Conservation (phyloP, 2,329 filamentous ascomycete genomes). For the Nothophoma quercina region DNA sequence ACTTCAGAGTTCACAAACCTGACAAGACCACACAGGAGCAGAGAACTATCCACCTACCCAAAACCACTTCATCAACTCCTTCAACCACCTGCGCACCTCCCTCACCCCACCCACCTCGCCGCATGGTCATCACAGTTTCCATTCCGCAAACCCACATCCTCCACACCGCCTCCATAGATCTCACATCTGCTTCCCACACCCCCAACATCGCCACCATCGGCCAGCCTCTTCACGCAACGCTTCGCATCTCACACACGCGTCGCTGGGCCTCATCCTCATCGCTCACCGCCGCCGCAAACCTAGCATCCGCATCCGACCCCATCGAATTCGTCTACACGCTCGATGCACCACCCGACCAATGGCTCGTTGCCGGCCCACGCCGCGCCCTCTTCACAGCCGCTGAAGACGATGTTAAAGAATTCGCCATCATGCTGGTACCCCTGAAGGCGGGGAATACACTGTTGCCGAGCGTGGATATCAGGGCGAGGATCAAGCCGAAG, state of each 20-base stretch:
- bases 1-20: slow-evolving; percentile 14
- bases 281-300: slow-evolving; percentile 37
- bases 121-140: slow-evolving; percentile 88
- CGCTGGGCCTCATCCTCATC: slow-evolving; percentile 55
- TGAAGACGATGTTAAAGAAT: slow-evolving; percentile 57
- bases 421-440: slow-evolving; percentile 80
- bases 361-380: slow-evolving; percentile 84
- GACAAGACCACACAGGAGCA: slow-evolving; percentile 32
- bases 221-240: slow-evolving; percentile 68
- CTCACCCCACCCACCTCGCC: slow-evolving; percentile 57
- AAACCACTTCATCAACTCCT: slow-evolving; percentile 6
- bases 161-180: slow-evolving; percentile 75
- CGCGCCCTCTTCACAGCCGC: slow-evolving; percentile 75
- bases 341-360: slow-evolving; percentile 74
- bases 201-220: slow-evolving; percentile 63
- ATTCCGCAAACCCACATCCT: slow-evolving; percentile 84
- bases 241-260: slow-evolving; percentile 65
- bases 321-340: slow-evolving; percentile 87
- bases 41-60: slow-evolving; percentile 32
- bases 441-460: slow-evolving; percentile 79
- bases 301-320: slow-evolving; percentile 50
- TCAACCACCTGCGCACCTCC: slow-evolving; percentile 28
- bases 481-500: slow-evolving; percentile 59
- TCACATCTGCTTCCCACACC: slow-evolving; percentile 50
- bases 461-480: slow-evolving; percentile 80